Percentiles rank a stretch among this genome's conserved stretches.
Evolutionary conservation across 768 basidiomycete species (phyloP).

Genomic region (Tylopilus vinaceipallidus): DNA sequence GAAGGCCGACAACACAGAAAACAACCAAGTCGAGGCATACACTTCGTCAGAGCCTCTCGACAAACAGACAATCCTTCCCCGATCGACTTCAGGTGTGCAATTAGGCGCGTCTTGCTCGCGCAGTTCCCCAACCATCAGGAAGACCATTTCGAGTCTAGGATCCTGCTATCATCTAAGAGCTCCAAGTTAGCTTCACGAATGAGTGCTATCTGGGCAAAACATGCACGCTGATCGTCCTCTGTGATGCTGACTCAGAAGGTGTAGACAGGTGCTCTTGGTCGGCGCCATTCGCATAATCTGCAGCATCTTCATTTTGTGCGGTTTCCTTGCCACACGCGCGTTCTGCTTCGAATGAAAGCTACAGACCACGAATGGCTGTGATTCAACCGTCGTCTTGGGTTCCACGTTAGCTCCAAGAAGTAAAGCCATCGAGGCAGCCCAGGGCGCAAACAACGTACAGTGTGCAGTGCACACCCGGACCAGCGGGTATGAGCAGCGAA

Average conservation of each 20-base stretch:
- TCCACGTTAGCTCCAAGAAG: neutral
- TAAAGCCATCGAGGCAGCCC: neutral
- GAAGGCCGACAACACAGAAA: neutral
- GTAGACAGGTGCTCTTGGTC: too few species aligned
- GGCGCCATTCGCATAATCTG: too few species aligned
- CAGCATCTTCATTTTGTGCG: neutral
- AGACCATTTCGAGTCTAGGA: neutral
- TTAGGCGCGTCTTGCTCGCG: neutral
- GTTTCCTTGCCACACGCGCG: neutral
- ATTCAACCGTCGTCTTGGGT: neutral
- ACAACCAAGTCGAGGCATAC: neutral
- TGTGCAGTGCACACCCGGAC: too few species aligned
- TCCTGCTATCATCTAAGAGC: neutral
- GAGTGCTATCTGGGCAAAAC: too few species aligned
- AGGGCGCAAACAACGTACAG: constrained; percentile 1
- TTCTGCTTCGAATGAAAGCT: too few species aligned
- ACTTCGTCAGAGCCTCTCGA: neutral
- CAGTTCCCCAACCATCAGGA: neutral
- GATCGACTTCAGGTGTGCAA: neutral
- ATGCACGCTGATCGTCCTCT: too few species aligned
- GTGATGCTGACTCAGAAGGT: too few species aligned
- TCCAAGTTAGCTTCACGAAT: neutral
- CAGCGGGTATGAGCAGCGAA: neutral
- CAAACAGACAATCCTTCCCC: neutral
- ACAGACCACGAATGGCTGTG: constrained; percentile 15